Evolutionary conservation across 441 rosid genomes (phyloP).

Genomic region (Adansonia grandidieri): DNA sequence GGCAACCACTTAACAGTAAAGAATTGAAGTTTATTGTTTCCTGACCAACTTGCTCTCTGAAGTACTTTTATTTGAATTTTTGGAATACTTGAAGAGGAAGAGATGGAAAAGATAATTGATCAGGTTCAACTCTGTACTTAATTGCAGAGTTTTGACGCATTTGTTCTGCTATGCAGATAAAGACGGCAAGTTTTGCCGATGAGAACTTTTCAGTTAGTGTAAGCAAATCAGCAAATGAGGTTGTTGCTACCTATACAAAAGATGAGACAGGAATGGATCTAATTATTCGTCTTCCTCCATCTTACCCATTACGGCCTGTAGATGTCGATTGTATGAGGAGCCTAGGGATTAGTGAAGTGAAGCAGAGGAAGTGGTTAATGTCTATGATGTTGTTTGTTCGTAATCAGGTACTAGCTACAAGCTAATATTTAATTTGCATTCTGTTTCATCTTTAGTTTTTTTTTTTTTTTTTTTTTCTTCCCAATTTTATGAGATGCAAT

Average conservation of each 20-base stretch:
- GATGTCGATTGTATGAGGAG: conserved; percentile 89
- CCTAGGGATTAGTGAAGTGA: conserved; percentile 87
- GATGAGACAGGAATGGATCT: conserved; percentile 98
- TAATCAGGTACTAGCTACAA: conserved; percentile 68
- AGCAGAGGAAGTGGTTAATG: conserved; percentile 97
- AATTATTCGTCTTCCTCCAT: conserved; percentile 84
- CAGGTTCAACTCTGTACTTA: conserved; percentile 20
- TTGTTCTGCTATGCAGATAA: conserved; percentile 67
- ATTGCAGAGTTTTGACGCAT: not conserved
- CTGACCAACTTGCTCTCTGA: not conserved
- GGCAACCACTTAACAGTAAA: not conserved
- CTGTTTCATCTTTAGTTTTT: conserved; percentile 20
- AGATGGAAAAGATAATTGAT: conserved; percentile 3
- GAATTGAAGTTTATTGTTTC: conserved; percentile 8
- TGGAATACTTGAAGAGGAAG: conserved; percentile 7
- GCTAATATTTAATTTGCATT: not conserved
- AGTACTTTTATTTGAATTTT: conserved; percentile 13
- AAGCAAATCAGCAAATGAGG: conserved; percentile 94
- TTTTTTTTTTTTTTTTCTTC: not conserved
- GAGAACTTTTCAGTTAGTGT: conserved; percentile 84
- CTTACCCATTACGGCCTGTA: conserved; percentile 84
- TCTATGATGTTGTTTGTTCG: conserved; percentile 93
- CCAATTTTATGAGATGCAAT: not conserved
- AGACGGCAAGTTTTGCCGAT: conserved; percentile 78
- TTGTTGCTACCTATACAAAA: conserved; percentile 92